Conservation (phyloP, 2,329 filamentous ascomycete genomes). For the Pseudogymnoascus sp. region DNA sequence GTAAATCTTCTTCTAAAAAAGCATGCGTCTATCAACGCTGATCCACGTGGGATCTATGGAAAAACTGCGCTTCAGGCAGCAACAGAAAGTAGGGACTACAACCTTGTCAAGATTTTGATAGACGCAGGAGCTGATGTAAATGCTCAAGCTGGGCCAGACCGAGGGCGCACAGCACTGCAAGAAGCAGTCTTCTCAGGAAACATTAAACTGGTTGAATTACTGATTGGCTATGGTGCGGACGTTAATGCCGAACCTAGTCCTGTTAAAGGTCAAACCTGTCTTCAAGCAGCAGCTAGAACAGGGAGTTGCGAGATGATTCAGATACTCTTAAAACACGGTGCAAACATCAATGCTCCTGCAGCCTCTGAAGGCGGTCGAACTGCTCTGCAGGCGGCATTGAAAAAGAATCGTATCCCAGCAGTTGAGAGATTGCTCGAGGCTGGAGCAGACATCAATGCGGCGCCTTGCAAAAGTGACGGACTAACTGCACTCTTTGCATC, state of each 20-base stretch:
- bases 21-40: slow-evolving; percentile 10
- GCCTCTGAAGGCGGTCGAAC: slow-evolving; percentile 16
- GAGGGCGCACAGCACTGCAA: not conserved
- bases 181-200: not conserved
- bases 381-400: slow-evolving; percentile 18
- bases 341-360: slow-evolving; percentile 16
- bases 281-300: slow-evolving; percentile 26
- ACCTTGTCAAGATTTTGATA: not conserved
- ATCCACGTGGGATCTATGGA: not conserved
- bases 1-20: slow-evolving; percentile 10
- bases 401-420: slow-evolving; percentile 13
- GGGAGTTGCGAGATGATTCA: slow-evolving; percentile 32
- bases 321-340: slow-evolving; percentile 26
- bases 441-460: slow-evolving; percentile 19
- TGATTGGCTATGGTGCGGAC: not conserved
- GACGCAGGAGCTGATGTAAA: slow-evolving; percentile 8
- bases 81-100: not conserved
- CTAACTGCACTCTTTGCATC: slow-evolving; percentile 14
- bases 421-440: slow-evolving; percentile 12
- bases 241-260: not conserved
- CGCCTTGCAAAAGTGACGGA: not conserved
- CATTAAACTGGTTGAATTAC: not conserved
- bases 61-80: slow-evolving; percentile 12
- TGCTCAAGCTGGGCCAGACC: not conserved
- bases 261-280: slow-evolving; percentile 1